Percentiles rank a stretch among this genome's conserved stretches.
These are phyloP conservation scores for Apiospora kogelbergensis DNA, from an alignment of 2,329 filamentous ascomycete species.

Conservation along the genomic window DNA sequence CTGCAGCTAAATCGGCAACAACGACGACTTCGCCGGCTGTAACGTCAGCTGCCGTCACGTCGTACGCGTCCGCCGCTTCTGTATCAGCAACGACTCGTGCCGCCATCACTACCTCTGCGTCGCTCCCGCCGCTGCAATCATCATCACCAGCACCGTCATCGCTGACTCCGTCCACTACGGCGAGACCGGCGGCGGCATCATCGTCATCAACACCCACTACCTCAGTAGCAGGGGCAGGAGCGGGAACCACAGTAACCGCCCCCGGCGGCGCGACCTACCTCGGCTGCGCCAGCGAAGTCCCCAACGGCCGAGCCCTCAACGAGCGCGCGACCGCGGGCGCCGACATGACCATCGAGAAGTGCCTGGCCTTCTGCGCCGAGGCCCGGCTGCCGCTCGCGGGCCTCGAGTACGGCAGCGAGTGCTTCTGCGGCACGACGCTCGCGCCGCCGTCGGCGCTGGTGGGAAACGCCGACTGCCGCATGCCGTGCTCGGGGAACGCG, in stretches of 20 bases:
- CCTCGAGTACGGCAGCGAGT: slow-evolving; percentile 25
- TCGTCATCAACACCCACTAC: not conserved
- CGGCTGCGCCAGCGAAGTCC: slow-evolving; percentile 18
- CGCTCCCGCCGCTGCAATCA: not conserved
- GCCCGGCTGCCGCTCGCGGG: slow-evolving; percentile 22
- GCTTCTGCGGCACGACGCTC: slow-evolving; percentile 27
- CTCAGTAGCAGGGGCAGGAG: not conserved
- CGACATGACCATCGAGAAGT: slow-evolving; percentile 28
- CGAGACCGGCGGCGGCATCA: not conserved
- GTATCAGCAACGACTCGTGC: not conserved
- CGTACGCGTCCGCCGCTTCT: not conserved
- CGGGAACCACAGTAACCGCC: not conserved
- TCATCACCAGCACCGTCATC: not conserved
- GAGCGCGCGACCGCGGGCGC: slow-evolving; percentile 15
- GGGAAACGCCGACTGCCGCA: slow-evolving; percentile 42
- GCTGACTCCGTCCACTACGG: no score
- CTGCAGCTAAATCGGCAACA: not conserved
- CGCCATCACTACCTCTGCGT: not conserved
- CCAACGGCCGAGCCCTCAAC: slow-evolving; percentile 24
- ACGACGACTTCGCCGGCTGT: not conserved
- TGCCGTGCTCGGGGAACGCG: slow-evolving; percentile 38
- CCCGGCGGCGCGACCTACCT: slow-evolving; percentile 16
- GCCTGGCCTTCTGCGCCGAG: slow-evolving; percentile 19
- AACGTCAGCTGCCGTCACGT: not conserved
- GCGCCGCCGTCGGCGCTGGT: slow-evolving; percentile 33